Percentiles rank a stretch among this genome's conserved stretches.
Conservation (phyloP, 2,329 filamentous ascomycete species). For the Leptographium flavum region DNA sequence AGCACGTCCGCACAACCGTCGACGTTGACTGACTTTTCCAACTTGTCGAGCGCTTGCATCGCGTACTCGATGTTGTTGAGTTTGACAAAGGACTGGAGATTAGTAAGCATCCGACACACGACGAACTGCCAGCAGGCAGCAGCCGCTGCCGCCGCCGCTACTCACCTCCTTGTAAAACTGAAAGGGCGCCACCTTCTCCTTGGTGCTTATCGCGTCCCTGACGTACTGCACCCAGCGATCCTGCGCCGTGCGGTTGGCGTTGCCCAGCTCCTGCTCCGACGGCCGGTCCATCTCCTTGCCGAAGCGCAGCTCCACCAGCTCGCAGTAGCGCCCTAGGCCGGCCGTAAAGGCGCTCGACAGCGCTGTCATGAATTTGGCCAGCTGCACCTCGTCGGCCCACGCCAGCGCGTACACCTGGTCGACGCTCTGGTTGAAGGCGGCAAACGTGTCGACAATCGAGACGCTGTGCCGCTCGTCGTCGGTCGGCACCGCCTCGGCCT, state of each 20-base stretch:
- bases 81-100: constrained; percentile 74
- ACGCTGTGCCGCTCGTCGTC: constrained; percentile 85
- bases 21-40: constrained; percentile 81
- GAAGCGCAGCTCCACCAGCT: constrained; percentile 76
- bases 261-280: constrained; percentile 73
- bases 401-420: constrained; percentile 75
- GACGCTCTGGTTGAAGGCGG: constrained; percentile 81
- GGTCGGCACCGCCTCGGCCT: constrained; percentile 45
- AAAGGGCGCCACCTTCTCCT: constrained; percentile 90
- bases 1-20: constrained; percentile 80
- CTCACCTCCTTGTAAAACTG: constrained; percentile 85
- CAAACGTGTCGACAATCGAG: constrained; percentile 86
- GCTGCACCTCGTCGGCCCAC: constrained; percentile 87
- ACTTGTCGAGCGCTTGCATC: constrained; percentile 77
- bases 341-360: constrained; percentile 72
- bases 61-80: constrained; percentile 96
- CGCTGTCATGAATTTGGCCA: constrained; percentile 94
- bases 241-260: constrained; percentile 64
- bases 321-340: constrained; percentile 80
- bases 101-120: neutral
- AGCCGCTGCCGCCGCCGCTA: too few relatives aligned
- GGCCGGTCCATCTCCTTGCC: constrained; percentile 84
- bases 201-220: constrained; percentile 82
- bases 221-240: constrained; percentile 89
- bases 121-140: too few relatives aligned